phyloP scores from a whole-genome alignment of 2,329 filamentous ascomycete genomes.

The Hortaea sp. region DNA sequence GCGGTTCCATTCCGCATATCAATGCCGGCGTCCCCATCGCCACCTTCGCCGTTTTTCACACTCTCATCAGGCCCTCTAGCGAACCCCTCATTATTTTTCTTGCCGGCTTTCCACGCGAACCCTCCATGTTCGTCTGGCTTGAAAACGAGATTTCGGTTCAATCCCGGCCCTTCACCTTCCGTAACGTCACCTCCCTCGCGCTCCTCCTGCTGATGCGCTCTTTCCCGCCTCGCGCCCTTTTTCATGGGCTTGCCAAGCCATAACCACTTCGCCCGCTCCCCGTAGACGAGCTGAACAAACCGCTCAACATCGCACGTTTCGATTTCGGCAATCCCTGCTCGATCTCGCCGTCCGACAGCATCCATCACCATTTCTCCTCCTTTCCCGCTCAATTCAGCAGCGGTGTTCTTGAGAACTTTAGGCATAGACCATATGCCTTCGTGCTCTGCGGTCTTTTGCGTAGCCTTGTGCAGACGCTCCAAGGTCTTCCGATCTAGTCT shows the following conservation, averaged over 20 bases:
- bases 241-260: constrained; percentile 87
- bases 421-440: constrained; percentile 81
- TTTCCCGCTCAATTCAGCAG: constrained; percentile 87
- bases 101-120: constrained; percentile 38
- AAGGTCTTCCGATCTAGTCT: constrained; percentile 76
- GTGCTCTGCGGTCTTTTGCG: constrained; percentile 78
- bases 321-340: constrained; percentile 81
- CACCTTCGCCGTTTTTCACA: neutral
- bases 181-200: neutral
- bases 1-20: constrained; percentile 3
- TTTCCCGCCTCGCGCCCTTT: constrained; percentile 16
- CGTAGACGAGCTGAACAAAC: constrained; percentile 67
- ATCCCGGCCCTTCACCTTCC: constrained; percentile 4
- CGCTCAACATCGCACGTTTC: constrained; percentile 84
- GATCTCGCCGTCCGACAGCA: constrained; percentile 76
- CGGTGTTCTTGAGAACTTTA: constrained; percentile 86
- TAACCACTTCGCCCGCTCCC: constrained; percentile 82
- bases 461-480: constrained; percentile 68
- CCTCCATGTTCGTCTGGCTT: constrained; percentile 47
- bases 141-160: constrained; percentile 37
- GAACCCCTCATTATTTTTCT: constrained; percentile 42
- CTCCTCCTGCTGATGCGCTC: constrained; percentile 2
- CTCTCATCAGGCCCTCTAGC: too few species aligned
- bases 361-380: constrained; percentile 90
- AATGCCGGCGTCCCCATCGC: neutral